phyloP scores from a whole-genome alignment of 352 stramenopile species.

The Phytopythium oedochilum region DNA sequence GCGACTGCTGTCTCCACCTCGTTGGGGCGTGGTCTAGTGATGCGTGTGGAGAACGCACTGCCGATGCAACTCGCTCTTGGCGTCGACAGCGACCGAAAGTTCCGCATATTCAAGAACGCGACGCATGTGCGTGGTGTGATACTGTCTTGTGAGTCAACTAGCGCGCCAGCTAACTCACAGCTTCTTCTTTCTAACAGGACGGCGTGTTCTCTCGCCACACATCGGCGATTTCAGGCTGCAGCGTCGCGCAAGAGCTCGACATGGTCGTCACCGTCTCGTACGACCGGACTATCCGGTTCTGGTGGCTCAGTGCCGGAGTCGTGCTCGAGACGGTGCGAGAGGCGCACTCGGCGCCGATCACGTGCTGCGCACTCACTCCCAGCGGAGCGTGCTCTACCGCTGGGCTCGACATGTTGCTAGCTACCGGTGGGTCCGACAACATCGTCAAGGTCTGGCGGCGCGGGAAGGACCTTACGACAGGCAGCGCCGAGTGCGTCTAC shows the following conservation, averaged over 20 bases:
- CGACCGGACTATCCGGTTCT: constrained; percentile 46
- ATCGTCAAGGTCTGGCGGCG: constrained; percentile 58
- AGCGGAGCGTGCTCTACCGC: constrained; percentile 13
- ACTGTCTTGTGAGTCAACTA: not conserved
- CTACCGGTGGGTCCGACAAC: constrained; percentile 55
- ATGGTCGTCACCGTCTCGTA: constrained; percentile 43
- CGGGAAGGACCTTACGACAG: not conserved
- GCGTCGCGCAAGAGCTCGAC: constrained; percentile 29
- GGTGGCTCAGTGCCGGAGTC: constrained; percentile 23
- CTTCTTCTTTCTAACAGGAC: constrained; percentile 9
- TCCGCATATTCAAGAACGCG: not conserved
- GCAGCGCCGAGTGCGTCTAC: constrained; percentile 32
- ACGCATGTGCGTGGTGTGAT: not conserved
- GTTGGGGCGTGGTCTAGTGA: not conserved
- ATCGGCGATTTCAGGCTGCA: constrained; percentile 33
- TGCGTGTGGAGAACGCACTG: not conserved
- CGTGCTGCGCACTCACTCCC: constrained; percentile 39
- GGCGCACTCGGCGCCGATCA: constrained; percentile 41
- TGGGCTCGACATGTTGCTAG: constrained; percentile 32
- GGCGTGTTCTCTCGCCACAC: constrained; percentile 44
- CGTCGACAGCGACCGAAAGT: not conserved
- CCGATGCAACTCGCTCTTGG: not conserved
- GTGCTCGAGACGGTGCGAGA: constrained; percentile 36
- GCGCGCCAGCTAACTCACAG: not conserved
- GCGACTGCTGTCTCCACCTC: not conserved